phyloP scores from a whole-genome alignment of 306 rosid species.

The Oemleria cerasiformis region DNA sequence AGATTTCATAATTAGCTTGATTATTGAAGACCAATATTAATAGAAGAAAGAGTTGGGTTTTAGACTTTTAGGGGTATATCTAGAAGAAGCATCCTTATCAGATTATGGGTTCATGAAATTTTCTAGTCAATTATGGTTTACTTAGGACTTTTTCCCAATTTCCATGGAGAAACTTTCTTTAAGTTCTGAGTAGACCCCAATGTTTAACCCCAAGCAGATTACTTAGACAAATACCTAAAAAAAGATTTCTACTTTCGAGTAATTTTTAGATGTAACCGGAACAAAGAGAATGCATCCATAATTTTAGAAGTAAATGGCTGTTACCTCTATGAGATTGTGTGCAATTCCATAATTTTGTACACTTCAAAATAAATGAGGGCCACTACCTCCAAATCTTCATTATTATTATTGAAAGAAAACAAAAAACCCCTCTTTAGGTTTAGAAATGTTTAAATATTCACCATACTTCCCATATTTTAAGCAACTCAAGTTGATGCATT shows the following conservation, averaged over 20 bases:
- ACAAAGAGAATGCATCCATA: not conserved
- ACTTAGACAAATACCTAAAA: constrained; percentile 24
- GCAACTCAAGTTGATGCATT: not conserved
- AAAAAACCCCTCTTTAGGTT: not conserved
- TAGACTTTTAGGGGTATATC: constrained; percentile 2
- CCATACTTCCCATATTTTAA: constrained; percentile 2
- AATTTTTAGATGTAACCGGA: not conserved
- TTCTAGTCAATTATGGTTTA: constrained; percentile 11
- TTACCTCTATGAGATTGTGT: not conserved
- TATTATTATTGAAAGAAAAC: not conserved
- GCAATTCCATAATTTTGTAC: constrained; percentile 9
- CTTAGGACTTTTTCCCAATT: not conserved
- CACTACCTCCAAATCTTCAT: not conserved
- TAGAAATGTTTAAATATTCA: not conserved
- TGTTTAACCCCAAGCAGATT: constrained; percentile 6
- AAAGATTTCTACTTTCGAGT: constrained; percentile 19
- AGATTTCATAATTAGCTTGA: not conserved
- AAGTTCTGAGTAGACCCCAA: no score
- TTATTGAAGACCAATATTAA: not conserved
- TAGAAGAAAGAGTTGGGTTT: not conserved
- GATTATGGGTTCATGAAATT: not conserved
- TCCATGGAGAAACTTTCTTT: not conserved
- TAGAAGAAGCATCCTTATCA: not conserved
- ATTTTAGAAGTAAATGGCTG: constrained; percentile 2
- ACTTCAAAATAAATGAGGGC: constrained; percentile 1